Percentiles rank a stretch among this genome's conserved stretches.
Conservation (phyloP, 805 yeast genomes). For the Schwanniomyces sp. region DNA sequence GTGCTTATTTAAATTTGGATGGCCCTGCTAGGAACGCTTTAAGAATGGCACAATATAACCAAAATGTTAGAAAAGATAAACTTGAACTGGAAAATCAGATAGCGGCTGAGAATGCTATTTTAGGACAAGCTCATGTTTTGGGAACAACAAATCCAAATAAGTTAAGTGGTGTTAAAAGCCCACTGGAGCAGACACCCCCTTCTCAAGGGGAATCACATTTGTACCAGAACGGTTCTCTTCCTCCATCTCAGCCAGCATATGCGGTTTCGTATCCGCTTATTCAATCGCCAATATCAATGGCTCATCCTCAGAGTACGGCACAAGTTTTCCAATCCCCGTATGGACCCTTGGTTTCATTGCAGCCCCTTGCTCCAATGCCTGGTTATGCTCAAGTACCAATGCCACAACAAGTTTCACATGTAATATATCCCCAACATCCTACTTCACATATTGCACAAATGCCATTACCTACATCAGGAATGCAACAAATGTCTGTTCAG, state of each 20-base stretch:
- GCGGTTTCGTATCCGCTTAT: constrained; percentile 14
- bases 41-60: constrained; percentile 49
- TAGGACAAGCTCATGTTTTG: neutral
- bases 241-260: constrained; percentile 6
- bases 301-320: constrained; percentile 4
- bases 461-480: neutral
- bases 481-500: constrained; percentile 1
- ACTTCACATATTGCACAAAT: neutral
- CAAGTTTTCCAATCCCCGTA: constrained; percentile 24
- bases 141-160: neutral
- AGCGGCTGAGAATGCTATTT: neutral
- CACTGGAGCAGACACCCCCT: neutral
- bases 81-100: constrained; percentile 4
- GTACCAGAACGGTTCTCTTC: neutral
- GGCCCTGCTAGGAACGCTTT: constrained; percentile 50
- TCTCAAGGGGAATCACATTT: neutral
- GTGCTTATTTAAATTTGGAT: constrained; percentile 48
- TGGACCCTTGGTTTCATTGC: constrained; percentile 25
- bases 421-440: constrained; percentile 2
- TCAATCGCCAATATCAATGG: constrained; percentile 9
- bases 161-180: neutral
- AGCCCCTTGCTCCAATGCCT: constrained; percentile 12
- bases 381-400: constrained; percentile 4
- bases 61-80: constrained; percentile 27
- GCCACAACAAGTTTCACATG: constrained; percentile 8